Evolutionary conservation across 345 rosid genomes (phyloP).

Genomic region (Brassica carinata): DNA sequence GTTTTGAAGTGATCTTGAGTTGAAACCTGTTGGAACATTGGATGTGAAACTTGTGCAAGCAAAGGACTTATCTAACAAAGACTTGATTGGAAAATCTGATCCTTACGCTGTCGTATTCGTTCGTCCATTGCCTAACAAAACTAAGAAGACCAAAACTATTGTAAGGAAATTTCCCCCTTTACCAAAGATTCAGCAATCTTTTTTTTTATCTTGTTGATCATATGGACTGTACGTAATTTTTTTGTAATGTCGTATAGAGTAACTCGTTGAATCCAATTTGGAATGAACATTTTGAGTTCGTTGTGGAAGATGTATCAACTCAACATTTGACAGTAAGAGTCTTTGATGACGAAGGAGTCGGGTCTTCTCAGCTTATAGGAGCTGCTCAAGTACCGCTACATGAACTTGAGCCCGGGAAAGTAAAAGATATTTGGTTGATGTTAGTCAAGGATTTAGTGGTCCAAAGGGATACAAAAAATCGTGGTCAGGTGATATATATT

Average conservation of each 20-base stretch:
- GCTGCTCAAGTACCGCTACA: slow-evolving; percentile 60
- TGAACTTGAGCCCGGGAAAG: slow-evolving; percentile 81
- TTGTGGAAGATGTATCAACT: slow-evolving; percentile 74
- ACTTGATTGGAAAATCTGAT: slow-evolving; percentile 90
- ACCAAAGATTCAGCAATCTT: not conserved
- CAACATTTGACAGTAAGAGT: slow-evolving; percentile 78
- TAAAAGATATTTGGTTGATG: slow-evolving; percentile 78
- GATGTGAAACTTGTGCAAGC: slow-evolving; percentile 95
- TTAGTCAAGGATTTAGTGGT: slow-evolving; percentile 81
- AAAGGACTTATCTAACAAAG: slow-evolving; percentile 80
- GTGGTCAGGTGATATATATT: slow-evolving; percentile 51
- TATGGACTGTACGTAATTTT: slow-evolving; percentile 3
- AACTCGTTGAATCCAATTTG: slow-evolving; percentile 85
- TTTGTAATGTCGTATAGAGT: slow-evolving; percentile 44
- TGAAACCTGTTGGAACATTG: slow-evolving; percentile 85
- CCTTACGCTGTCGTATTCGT: slow-evolving; percentile 74
- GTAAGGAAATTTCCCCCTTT: slow-evolving; percentile 43
- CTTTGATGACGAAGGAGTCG: slow-evolving; percentile 88
- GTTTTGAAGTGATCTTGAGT: slow-evolving; percentile 63
- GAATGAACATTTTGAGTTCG: slow-evolving; percentile 90
- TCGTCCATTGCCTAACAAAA: slow-evolving; percentile 76
- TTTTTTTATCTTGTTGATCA: not conserved
- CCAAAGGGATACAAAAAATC: slow-evolving; percentile 80
- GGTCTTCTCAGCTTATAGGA: slow-evolving; percentile 79
- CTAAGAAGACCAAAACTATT: slow-evolving; percentile 72